phyloP scores from a whole-genome alignment of 306 rosid species.

The Luffa aegyptiaca region DNA sequence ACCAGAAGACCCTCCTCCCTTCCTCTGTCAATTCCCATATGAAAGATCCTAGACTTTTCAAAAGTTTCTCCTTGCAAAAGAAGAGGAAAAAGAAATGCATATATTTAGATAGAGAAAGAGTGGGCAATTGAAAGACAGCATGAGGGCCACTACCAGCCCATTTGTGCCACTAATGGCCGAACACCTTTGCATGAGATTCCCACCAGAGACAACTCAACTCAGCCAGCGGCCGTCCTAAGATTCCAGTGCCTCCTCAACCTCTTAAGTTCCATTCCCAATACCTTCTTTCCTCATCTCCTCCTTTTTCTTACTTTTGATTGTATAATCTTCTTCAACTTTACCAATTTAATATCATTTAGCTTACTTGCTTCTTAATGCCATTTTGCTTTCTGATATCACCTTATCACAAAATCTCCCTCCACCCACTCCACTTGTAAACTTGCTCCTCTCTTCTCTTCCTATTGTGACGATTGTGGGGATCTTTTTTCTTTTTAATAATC shows the following conservation, averaged over 20 bases:
- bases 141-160: conserved; percentile 39
- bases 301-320: background rate
- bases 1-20: background rate
- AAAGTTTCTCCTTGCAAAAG: background rate
- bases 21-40: conserved; percentile 1
- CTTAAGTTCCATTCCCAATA: background rate
- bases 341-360: background rate
- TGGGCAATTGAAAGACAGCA: background rate
- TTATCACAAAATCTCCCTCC: background rate
- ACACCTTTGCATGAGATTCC: conserved; percentile 63
- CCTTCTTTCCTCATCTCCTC: background rate
- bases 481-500: background rate
- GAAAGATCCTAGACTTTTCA: conserved; percentile 5
- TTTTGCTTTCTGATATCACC: conserved; percentile 1
- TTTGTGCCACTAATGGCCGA: conserved; percentile 32
- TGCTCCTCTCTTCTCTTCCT: background rate
- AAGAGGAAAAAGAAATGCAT: background rate
- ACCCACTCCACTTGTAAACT: conserved; percentile 6
- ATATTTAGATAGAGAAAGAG: background rate
- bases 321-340: background rate
- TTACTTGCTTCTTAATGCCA: background rate
- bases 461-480: background rate
- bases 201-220: conserved; percentile 12
- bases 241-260: conserved; percentile 20
- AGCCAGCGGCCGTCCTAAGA: conserved; percentile 35